phyloP scores from a whole-genome alignment of 139 green algal species.

The Tetratostichococcus sp. region DNA sequence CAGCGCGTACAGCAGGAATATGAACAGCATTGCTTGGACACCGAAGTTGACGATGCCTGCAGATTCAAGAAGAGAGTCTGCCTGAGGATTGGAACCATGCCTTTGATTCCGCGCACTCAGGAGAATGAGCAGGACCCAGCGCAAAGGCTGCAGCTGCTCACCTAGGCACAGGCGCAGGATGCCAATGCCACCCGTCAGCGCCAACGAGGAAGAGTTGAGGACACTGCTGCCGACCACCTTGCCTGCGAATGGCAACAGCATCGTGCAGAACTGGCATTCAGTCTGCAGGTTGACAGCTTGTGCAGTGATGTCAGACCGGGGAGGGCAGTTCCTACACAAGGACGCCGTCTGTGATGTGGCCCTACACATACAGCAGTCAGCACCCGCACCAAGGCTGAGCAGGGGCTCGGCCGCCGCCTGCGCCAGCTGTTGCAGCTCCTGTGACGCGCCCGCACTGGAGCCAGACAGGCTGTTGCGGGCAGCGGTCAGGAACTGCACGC shows the following conservation, averaged over 20 bases:
- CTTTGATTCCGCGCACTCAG: too few species aligned
- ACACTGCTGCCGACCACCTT: conserved; percentile 30
- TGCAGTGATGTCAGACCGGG: too few species aligned
- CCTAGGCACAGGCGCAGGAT: conserved; percentile 48
- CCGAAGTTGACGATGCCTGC: conserved; percentile 35
- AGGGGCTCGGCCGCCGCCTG: conserved; percentile 35
- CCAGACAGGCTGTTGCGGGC: not conserved
- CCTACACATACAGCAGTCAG: not conserved
- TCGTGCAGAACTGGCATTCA: too few species aligned
- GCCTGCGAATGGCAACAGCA: conserved; percentile 1
- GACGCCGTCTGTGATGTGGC: too few species aligned
- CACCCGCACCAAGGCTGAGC: conserved; percentile 16
- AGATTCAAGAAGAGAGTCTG: too few species aligned
- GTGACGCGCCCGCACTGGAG: not conserved
- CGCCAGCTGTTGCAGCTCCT: conserved; percentile 31
- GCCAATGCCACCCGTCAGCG: conserved; percentile 46
- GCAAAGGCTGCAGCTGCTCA: not conserved
- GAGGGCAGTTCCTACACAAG: too few species aligned
- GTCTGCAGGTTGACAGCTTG: too few species aligned
- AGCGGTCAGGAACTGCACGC: not conserved
- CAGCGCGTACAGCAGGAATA: conserved; percentile 50
- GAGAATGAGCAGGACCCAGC: too few species aligned
- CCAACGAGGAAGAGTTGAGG: conserved; percentile 42
- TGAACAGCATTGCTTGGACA: conserved; percentile 44
- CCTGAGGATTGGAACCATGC: too few species aligned